Percentiles rank a stretch among this genome's conserved stretches.
Evolutionary conservation across 2,329 filamentous ascomycete genomes (phyloP).

Genomic region (Aureobasidium pullulans): DNA sequence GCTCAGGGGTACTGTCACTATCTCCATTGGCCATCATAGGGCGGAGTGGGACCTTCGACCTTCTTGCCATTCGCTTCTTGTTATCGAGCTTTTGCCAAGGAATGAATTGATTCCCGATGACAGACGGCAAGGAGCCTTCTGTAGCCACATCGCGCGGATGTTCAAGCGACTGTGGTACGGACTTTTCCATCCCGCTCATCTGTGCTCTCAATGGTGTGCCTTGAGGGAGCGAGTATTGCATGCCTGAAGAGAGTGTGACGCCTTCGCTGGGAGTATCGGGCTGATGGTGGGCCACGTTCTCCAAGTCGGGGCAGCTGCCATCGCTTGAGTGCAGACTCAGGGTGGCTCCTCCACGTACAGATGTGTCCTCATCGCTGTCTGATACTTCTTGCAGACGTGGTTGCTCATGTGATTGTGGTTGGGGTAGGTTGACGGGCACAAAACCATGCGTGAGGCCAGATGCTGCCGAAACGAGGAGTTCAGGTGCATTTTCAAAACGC

Average conservation of each 20-base stretch:
- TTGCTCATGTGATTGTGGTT: neutral
- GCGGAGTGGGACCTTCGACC: neutral
- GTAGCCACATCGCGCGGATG: neutral
- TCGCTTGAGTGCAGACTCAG: neutral
- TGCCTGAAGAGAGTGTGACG: neutral
- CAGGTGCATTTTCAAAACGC: neutral
- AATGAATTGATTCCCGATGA: neutral
- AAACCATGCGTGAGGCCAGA: neutral
- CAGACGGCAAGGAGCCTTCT: neutral
- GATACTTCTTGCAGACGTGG: neutral
- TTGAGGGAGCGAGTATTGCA: slow-evolving; percentile 6
- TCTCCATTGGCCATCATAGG: neutral
- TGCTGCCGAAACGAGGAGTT: neutral
- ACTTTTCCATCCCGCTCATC: neutral
- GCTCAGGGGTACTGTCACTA: neutral
- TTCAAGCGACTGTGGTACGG: neutral
- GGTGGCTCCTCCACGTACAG: neutral
- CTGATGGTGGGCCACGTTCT: neutral
- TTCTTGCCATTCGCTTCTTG: neutral
- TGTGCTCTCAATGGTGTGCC: neutral
- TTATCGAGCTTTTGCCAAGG: neutral
- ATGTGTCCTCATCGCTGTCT: neutral
- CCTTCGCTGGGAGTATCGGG: neutral
- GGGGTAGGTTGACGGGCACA: neutral
- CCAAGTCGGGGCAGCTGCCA: neutral